Evolutionary conservation across 2,329 filamentous ascomycete genomes (phyloP).

Genomic region (Pseudogymnoascus sp.): DNA sequence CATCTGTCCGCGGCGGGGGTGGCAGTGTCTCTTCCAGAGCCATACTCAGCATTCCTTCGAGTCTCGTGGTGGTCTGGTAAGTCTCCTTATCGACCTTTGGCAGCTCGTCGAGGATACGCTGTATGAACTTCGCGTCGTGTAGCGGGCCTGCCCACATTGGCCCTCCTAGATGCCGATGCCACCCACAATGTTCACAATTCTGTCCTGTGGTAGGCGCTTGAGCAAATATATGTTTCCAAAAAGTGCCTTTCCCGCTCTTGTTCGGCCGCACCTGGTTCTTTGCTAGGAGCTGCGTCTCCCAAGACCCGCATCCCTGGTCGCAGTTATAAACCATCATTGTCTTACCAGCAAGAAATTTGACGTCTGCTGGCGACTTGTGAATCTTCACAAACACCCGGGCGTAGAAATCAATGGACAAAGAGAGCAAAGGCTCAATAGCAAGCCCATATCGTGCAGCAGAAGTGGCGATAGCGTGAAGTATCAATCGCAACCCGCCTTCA

Average conservation of each 20-base stretch:
- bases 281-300: constrained; percentile 72
- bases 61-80: constrained; percentile 72
- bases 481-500: constrained; percentile 78
- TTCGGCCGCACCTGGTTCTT: constrained; percentile 57
- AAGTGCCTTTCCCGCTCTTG: constrained; percentile 60
- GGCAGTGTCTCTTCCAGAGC: constrained; percentile 62
- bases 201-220: constrained; percentile 59
- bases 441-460: constrained; percentile 79
- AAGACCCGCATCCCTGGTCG: constrained; percentile 83
- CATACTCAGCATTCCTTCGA: constrained; percentile 86
- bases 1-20: constrained; percentile 12
- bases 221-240: constrained; percentile 71
- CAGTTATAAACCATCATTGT: constrained; percentile 92
- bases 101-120: constrained; percentile 65
- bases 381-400: constrained; percentile 80
- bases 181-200: constrained; percentile 73
- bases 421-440: constrained; percentile 81
- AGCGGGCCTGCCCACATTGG: constrained; percentile 93
- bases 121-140: constrained; percentile 76
- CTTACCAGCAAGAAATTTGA: constrained; percentile 85
- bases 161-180: constrained; percentile 77
- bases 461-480: constrained; percentile 72
- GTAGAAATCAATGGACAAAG: constrained; percentile 94
- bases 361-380: constrained; percentile 67
- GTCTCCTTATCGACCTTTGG: constrained; percentile 55